Conservation (phyloP, 2,329 filamentous ascomycete species). For the Gliomastix tumulicola region DNA sequence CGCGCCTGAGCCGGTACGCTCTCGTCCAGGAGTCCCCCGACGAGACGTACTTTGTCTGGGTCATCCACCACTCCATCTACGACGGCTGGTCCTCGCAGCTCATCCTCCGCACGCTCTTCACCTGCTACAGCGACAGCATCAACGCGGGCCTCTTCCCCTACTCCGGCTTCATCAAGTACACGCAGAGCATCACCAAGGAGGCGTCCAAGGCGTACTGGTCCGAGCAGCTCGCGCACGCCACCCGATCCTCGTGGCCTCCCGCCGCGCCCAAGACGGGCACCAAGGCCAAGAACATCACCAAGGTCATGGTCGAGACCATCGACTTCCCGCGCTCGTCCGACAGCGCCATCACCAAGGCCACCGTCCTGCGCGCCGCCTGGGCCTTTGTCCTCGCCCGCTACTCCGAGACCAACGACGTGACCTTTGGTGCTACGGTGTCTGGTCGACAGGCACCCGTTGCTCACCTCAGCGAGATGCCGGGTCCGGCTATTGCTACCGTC, state of each 20-base stretch:
- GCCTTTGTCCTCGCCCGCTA: conserved; percentile 7
- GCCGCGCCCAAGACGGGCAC: neutral
- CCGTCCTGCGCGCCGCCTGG: conserved; percentile 18
- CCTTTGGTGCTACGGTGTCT: conserved; percentile 11
- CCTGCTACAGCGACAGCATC: neutral
- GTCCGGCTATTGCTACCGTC: conserved; percentile 9
- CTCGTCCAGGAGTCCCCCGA: conserved; percentile 11
- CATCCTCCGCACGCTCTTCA: conserved; percentile 2
- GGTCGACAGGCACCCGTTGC: conserved; percentile 11
- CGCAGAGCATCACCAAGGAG: neutral
- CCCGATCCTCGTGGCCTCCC: too few species aligned
- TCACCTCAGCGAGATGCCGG: conserved; percentile 9
- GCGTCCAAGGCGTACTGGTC: conserved; percentile 5
- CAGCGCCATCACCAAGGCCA: conserved; percentile 8
- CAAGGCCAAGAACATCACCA: neutral
- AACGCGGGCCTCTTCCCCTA: neutral
- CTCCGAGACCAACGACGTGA: conserved; percentile 9
- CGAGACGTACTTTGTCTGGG: conserved; percentile 10
- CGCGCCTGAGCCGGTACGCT: conserved; percentile 1
- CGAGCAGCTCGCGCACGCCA: too few species aligned
- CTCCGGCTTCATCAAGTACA: conserved; percentile 6
- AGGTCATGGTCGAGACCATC: neutral
- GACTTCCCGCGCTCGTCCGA: conserved; percentile 1
- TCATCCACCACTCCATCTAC: conserved; percentile 16
- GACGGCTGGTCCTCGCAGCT: conserved; percentile 14